These are phyloP conservation scores for Teratosphaeria gauchensis DNA, from an alignment of 2,329 filamentous ascomycete species.

Conservation along the genomic window DNA sequence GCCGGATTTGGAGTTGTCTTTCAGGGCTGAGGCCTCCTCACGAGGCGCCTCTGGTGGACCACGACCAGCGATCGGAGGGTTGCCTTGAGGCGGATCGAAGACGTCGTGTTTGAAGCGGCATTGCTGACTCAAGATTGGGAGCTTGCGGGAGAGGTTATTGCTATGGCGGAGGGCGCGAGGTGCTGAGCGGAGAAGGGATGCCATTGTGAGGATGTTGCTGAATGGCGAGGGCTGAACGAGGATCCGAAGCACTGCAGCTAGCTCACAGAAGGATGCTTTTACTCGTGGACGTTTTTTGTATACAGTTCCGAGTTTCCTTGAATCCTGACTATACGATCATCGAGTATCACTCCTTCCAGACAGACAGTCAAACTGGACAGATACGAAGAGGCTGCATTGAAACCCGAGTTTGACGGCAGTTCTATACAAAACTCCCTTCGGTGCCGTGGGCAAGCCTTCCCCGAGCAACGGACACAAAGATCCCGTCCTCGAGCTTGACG, in stretches of 20 bases:
- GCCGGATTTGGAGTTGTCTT: constrained; percentile 21
- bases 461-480: not conserved
- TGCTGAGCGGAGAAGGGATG: constrained; percentile 11
- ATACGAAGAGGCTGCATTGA: not conserved
- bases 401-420: not conserved
- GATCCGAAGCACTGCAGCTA: not conserved
- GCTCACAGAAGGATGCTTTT: not conserved
- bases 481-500: not conserved
- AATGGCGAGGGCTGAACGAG: not conserved
- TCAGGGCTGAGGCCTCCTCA: constrained; percentile 22
- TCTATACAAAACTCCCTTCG: not conserved
- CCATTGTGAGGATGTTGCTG: constrained; percentile 6
- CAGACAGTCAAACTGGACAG: too few species aligned
- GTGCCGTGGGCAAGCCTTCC: not conserved
- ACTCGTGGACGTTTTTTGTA: not conserved
- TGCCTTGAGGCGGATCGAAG: constrained; percentile 21
- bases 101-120: constrained; percentile 19
- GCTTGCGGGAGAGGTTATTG: constrained; percentile 3
- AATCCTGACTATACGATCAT: too few species aligned
- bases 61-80: constrained; percentile 20
- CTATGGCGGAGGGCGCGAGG: constrained; percentile 11
- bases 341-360: too few species aligned
- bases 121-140: constrained; percentile 6
- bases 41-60: constrained; percentile 21
- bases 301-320: not conserved